These are phyloP conservation scores for Dinochytrium kinnereticum DNA, from an alignment of 371 early-diverging fungal genomes.

Conservation along the genomic window DNA sequence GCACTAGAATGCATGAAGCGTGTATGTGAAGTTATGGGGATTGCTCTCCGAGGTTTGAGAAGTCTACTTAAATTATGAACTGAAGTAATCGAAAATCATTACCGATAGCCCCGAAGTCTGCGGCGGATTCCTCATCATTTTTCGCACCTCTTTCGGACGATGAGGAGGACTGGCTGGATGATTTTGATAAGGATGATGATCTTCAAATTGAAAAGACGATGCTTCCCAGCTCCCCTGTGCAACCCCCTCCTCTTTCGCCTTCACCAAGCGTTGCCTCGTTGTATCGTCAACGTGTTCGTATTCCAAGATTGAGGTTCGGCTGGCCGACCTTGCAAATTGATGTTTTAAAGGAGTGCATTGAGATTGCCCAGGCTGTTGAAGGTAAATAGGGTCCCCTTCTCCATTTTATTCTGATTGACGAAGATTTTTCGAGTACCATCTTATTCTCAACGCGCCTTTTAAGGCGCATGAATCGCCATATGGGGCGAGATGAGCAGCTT, in stretches of 20 bases:
- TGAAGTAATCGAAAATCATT: neutral
- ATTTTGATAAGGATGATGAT: slow-evolving; percentile 55
- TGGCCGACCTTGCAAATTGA: slow-evolving; percentile 82
- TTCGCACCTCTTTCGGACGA: slow-evolving; percentile 39
- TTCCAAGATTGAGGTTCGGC: slow-evolving; percentile 57
- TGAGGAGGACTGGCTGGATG: slow-evolving; percentile 55
- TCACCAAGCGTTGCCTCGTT: neutral
- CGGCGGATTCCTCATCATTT: slow-evolving; percentile 21
- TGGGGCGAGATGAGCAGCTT: slow-evolving; percentile 71
- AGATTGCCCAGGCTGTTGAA: slow-evolving; percentile 71
- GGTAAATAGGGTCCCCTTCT: slow-evolving; percentile 51
- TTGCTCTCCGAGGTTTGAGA: slow-evolving; percentile 45
- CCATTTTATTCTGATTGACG: neutral
- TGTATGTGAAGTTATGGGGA: slow-evolving; percentile 72
- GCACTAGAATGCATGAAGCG: slow-evolving; percentile 70
- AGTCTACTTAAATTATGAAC: neutral
- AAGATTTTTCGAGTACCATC: slow-evolving; percentile 68
- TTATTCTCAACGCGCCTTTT: slow-evolving; percentile 70
- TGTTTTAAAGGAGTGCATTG: slow-evolving; percentile 75
- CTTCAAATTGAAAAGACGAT: slow-evolving; percentile 25
- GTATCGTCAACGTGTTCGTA: slow-evolving; percentile 1
- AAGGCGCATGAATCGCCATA: slow-evolving; percentile 64
- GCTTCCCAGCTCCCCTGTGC: neutral
- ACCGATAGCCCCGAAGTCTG: neutral
- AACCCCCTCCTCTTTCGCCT: neutral